These are phyloP conservation scores for Dorcoceras hygrometricum DNA, from an alignment of 257 asterid genomes.

Conservation along the genomic window DNA sequence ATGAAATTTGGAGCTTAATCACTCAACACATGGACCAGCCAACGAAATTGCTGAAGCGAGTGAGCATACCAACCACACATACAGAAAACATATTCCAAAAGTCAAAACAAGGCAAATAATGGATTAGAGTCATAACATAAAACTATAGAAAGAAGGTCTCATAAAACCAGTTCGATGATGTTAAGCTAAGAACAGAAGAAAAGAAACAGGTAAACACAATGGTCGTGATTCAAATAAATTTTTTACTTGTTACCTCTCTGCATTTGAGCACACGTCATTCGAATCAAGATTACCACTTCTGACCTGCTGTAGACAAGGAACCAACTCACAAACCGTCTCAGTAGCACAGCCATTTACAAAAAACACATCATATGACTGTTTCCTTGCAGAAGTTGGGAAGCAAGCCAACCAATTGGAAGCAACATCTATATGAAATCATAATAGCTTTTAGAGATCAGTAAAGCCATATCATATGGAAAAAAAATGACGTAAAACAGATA, in stretches of 20 bases:
- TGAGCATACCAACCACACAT: slow-evolving; percentile 12
- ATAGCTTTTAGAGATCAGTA: slow-evolving; percentile 23
- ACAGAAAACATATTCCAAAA: background rate
- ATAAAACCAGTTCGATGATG: background rate
- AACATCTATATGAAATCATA: slow-evolving; percentile 52
- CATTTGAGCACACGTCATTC: slow-evolving; percentile 57
- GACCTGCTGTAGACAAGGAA: slow-evolving; percentile 69
- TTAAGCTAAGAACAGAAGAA: background rate
- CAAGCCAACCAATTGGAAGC: slow-evolving; percentile 83
- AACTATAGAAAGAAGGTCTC: slow-evolving; percentile 14
- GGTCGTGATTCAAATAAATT: slow-evolving; percentile 4
- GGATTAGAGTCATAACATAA: slow-evolving; percentile 10
- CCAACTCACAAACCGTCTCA: slow-evolving; percentile 62
- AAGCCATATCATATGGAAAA: background rate
- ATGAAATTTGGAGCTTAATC: background rate
- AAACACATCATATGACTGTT: slow-evolving; percentile 71
- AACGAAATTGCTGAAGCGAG: background rate
- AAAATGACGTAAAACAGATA: slow-evolving; percentile 12
- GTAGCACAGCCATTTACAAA: slow-evolving; percentile 57
- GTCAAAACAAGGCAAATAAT: slow-evolving; percentile 11
- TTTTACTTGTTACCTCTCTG: slow-evolving; percentile 64
- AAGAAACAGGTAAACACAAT: slow-evolving; percentile 8
- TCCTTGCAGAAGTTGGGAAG: slow-evolving; percentile 79
- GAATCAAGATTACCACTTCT: slow-evolving; percentile 39
- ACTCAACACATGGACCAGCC: slow-evolving; percentile 15